Evolutionary conservation across 2,329 filamentous ascomycete genomes (phyloP), one percentile per base, ranked within the genome.

Genomic region (Paracoccidioides brasiliensis): DNA sequence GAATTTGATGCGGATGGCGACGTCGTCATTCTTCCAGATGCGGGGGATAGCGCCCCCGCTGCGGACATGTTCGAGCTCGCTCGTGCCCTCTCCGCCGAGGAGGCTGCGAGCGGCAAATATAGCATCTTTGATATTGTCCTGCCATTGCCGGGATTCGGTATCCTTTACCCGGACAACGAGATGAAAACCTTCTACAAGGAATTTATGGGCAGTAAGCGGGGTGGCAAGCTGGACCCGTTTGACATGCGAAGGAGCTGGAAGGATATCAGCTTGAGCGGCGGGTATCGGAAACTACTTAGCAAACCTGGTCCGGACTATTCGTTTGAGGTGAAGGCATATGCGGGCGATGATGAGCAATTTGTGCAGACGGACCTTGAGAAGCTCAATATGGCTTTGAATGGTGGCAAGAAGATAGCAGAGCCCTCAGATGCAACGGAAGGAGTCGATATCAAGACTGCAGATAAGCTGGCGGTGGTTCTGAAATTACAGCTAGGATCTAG

Each of bases 101-200:
- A 98, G 68, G 87, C 83, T 2, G 77, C 78, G 32, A 87, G 82
- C 60, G 89, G 88, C 9, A 78, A 80, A 56, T 96, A 85, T 71
- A 82, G 78, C 41, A 86, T 98, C 63, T 89, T 87, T 65, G 93
- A 98, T 66, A 68, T 97, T 59, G 90, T 98, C 10, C 78, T 98
- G 2, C 91, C 94, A 3, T 84, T 86, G n/a, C 93, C 93, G 0
- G 93, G 93, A 15, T 96, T 84, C 73, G 90, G 95, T 63, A 81
- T 97, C 42, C 70, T 87, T 40, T 98, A 97, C 67, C 93, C 93
- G 0, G 68, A 77, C 28, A 97, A 98, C 68, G 81, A 82, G 40
- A 82, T 95, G 59, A 88, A 86, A n/a, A 77, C 81, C 3, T 95
- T 85, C 69, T 98, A 97, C 73, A 79, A 79, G 60, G 78, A 81